A percentile compares a stretch with the other conserved stretches of the same genome.
These are phyloP conservation scores for Solanum neorickii DNA, from an alignment of 257 asterid genomes.

Conservation along the genomic window DNA sequence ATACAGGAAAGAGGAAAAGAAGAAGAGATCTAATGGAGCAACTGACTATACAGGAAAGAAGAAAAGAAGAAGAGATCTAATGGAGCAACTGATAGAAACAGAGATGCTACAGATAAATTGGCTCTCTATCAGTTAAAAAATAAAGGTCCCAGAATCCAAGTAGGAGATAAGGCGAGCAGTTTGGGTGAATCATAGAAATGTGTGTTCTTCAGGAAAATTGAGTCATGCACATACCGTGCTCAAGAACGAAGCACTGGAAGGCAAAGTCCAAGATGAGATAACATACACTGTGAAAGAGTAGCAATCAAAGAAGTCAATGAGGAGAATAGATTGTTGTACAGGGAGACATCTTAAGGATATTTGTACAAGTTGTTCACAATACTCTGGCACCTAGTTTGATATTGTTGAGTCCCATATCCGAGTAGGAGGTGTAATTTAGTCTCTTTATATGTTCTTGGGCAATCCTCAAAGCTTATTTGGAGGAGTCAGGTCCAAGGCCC, in stretches of 20 bases:
- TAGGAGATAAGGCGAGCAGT: not conserved
- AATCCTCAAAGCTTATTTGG: not conserved
- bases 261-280: not conserved
- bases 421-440: not conserved
- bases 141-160: not conserved
- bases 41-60: not conserved
- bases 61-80: not conserved
- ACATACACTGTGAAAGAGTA: not conserved
- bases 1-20: not conserved
- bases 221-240: not conserved
- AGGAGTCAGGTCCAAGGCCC: not conserved
- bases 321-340: not conserved
- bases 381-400: not conserved
- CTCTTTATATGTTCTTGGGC: not conserved
- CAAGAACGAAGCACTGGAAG: not conserved
- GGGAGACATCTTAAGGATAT: not conserved
- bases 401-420: not conserved
- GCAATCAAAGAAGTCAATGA: not conserved
- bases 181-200: not conserved
- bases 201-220: not conserved
- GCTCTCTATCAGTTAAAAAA: not conserved
- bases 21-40: not conserved
- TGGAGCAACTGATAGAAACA: not conserved
- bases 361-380: not conserved
- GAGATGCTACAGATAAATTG: not conserved